Base-by-base conservation (phyloP, 495 filamentous ascomycete species). In the Penicillium manginii region DNA sequence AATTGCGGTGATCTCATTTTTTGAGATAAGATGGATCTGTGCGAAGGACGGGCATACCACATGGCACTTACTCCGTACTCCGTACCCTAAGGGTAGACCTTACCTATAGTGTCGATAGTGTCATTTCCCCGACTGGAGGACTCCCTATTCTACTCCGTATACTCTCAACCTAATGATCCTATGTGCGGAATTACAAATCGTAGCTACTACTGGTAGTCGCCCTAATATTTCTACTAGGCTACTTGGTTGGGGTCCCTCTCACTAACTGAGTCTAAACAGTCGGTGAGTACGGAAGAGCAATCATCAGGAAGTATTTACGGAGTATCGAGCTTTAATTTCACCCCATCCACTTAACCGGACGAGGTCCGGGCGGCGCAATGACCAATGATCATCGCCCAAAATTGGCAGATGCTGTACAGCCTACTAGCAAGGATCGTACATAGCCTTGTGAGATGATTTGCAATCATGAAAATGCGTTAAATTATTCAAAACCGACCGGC, bases 361-460 rank as follows among this genome's bases (percentile, higher is more conserved):
- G 40, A 43, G 8, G 40, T 17, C 12, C 8, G 15, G 40, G 17
- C 40, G 17, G 7, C 40, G 40, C 40, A 43, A n/a, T 17, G 40
- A 43, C 40, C 40, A 43, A 43, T 43, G 40, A 43, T 43, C 40
- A 5, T 43, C 40, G 40, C 40, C 17, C 40, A 43, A 43, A 43
- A 17, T 43, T 43, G 40, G 40, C 40, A 17, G 8, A n/a, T 17
- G n/a, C n/a, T 17, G 40, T 9, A 43, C 40, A 43, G 40, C 40
- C 40, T 43, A 43, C 40, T 19, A 43, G 40, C 12, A 43, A 43
- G 17, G 17, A 43, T 43, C 40, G 15, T 17, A 43, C 40, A 4
- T 17, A 43, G 40, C 40, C 40, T 43, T 19, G 40, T n/a, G 40
- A 29, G 40, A n/a, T 37, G 35, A 37, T 37, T 37, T 37, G 35